These are phyloP conservation scores for Claviceps sp. DNA, from an alignment of 2,329 filamentous ascomycete genomes.

Conservation along the genomic window DNA sequence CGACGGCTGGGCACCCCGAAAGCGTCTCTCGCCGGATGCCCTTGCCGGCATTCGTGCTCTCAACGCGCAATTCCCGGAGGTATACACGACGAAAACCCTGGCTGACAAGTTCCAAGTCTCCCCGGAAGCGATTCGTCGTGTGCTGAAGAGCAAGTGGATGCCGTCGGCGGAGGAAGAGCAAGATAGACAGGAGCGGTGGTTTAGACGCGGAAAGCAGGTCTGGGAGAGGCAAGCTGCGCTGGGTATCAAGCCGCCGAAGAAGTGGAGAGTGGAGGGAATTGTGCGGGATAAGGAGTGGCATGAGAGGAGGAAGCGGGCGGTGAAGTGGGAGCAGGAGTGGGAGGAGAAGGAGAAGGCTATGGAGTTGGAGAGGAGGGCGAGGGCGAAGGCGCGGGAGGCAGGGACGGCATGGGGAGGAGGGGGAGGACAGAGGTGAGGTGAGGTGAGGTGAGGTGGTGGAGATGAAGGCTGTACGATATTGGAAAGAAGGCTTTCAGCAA, in stretches of 20 bases:
- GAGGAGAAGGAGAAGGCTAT: slow-evolving; percentile 19
- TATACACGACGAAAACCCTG: slow-evolving; percentile 62
- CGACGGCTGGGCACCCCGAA: slow-evolving; percentile 68
- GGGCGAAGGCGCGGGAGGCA: slow-evolving; percentile 2
- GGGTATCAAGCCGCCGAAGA: slow-evolving; percentile 46
- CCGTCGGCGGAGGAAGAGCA: slow-evolving; percentile 46
- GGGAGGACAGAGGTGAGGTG: neutral
- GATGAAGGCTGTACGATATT: slow-evolving; percentile 1
- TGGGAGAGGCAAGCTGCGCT: slow-evolving; percentile 47
- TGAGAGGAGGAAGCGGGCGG: slow-evolving; percentile 16
- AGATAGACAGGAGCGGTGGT: slow-evolving; percentile 47
- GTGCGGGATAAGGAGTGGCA: slow-evolving; percentile 30
- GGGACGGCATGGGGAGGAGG: neutral
- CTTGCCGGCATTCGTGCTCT: slow-evolving; percentile 80
- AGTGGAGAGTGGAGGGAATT: slow-evolving; percentile 45
- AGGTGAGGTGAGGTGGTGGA: no score
- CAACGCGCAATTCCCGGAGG: slow-evolving; percentile 60
- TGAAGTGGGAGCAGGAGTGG: slow-evolving; percentile 15
- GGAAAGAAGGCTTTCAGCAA: neutral
- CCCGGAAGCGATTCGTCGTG: slow-evolving; percentile 73
- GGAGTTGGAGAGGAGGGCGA: slow-evolving; percentile 11
- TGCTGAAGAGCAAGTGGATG: slow-evolving; percentile 67
- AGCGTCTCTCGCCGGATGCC: slow-evolving; percentile 82
- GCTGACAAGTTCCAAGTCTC: slow-evolving; percentile 75
- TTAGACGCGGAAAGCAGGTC: slow-evolving; percentile 43